Base-by-base conservation (phyloP, 805 yeast species). In the Komagataella populi region DNA sequence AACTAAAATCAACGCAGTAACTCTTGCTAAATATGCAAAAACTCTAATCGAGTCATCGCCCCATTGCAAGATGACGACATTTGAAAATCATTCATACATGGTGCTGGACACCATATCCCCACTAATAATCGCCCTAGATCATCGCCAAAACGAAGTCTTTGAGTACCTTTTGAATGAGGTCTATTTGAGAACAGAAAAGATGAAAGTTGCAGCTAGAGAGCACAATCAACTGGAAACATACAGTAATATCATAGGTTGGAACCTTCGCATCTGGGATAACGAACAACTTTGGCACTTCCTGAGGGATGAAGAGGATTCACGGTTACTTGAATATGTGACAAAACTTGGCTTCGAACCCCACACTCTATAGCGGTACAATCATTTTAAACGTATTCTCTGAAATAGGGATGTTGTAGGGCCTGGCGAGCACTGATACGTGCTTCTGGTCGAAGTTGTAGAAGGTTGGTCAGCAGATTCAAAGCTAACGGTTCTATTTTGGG, bases 391-490 rank as follows among this genome's bases (percentile, higher is more conserved):
- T 77, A 82, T 59, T 87, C 95, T 52, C 81, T 83, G 63, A 87
- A 87, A 95, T 95, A 81, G 8, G 87, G 85, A 62, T 84, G 83
- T 55, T 78, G 81, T 56, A 78, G 70, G 7, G 81, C 80, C 59
- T 77, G 82, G 60, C 83, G 70, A 4, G 83, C 81, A 51, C 80
- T 76, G 43, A 78, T 72, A 62, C 83, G 69, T 23, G 77, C 73
- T 55, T 78, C 83, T 6, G 83, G 83, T 59, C 81, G 68, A 81
- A 78, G 77, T 60, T 78, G 82, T 56, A 78, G 69, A 57, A 78
- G 66, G 52, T 78, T 71, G 57, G 77, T 77, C 59, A 85, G 70
- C 58, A 85, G 68, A 58, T 84, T 84, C 57, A 84, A 69, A 8
- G 88, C 90, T 67, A 81, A 69, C 8, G 76, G 71, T 59, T 86